Evolutionary conservation across 2,329 filamentous ascomycete species (phyloP).

Genomic region (Aureobasidium subglaciale): DNA sequence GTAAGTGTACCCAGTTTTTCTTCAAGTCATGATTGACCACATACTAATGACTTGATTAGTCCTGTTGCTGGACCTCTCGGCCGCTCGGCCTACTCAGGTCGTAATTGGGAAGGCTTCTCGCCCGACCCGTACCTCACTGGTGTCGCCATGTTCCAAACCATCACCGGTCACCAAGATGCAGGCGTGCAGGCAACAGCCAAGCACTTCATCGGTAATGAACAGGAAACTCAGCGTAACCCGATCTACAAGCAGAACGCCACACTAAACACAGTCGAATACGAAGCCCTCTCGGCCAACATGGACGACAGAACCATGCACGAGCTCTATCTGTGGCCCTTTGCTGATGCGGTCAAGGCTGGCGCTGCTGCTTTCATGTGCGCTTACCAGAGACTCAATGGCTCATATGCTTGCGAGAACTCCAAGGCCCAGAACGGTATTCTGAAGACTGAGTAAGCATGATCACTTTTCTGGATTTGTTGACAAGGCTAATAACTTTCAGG

Average conservation of each 20-base stretch:
- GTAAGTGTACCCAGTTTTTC: too few relatives aligned
- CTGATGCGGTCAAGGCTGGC: constrained; percentile 52
- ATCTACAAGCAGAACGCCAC: too few relatives aligned
- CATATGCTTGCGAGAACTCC: constrained; percentile 55
- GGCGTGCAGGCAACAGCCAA: constrained; percentile 38
- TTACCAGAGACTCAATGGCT: constrained; percentile 60
- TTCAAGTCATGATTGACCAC: too few relatives aligned
- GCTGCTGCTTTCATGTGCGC: constrained; percentile 51
- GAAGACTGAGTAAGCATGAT: constrained; percentile 65
- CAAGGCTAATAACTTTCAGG: too few relatives aligned
- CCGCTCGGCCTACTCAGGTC: too few relatives aligned
- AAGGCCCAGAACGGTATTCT: constrained; percentile 58
- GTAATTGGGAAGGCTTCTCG: constrained; percentile 37
- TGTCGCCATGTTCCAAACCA: constrained; percentile 33
- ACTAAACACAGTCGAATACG: too few relatives aligned
- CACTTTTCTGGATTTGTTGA: too few relatives aligned
- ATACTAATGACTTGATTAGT: constrained; percentile 38
- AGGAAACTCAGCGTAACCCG: too few relatives aligned
- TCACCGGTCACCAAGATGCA: constrained; percentile 34
- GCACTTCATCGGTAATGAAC: constrained; percentile 56
- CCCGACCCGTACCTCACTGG: constrained; percentile 41
- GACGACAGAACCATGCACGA: constrained; percentile 50
- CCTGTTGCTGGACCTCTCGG: constrained; percentile 39
- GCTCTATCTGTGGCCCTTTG: constrained; percentile 58
- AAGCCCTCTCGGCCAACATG: too few relatives aligned